Conservation (phyloP, 495 filamentous ascomycete genomes). For the Neurospora sublineolata region DNA sequence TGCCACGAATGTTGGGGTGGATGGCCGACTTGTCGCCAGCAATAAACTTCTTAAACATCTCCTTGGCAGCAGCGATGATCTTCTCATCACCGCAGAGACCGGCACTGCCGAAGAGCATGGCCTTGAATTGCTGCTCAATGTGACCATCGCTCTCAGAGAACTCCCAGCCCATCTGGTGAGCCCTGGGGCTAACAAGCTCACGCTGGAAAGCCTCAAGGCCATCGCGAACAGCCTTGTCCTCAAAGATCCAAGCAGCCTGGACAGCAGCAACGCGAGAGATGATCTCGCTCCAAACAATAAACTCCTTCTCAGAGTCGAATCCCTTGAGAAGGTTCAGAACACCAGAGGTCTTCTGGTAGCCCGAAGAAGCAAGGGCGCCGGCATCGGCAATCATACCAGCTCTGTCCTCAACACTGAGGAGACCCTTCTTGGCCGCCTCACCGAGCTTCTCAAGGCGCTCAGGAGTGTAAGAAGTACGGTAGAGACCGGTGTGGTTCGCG, state of each 20-base stretch:
- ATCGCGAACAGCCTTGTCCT: constrained; percentile 58
- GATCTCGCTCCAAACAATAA: constrained; percentile 92
- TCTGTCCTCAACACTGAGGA: constrained; percentile 86
- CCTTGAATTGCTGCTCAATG: constrained; percentile 78
- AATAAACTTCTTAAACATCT: constrained; percentile 63
- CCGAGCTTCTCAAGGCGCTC: constrained; percentile 60
- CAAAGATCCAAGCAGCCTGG: constrained; percentile 79
- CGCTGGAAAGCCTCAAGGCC: constrained; percentile 74
- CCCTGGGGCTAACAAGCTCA: constrained; percentile 59
- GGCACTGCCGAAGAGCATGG: constrained; percentile 54
- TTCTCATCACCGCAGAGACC: constrained; percentile 54
- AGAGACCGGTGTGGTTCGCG: constrained; percentile 63
- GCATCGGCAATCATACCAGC: constrained; percentile 95
- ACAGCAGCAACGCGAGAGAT: constrained; percentile 61
- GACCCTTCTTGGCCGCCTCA: constrained; percentile 70
- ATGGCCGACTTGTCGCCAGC: constrained; percentile 56
- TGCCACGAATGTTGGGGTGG: constrained; percentile 60
- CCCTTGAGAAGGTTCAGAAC: constrained; percentile 74
- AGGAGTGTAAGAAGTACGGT: constrained; percentile 59
- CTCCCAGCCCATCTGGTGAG: constrained; percentile 77
- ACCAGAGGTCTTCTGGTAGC: constrained; percentile 87
- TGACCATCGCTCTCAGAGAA: constrained; percentile 77
- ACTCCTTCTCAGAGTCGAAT: constrained; percentile 74
- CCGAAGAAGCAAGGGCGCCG: constrained; percentile 77
- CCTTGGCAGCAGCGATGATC: constrained; percentile 51